These are phyloP conservation scores for Cutaneotrichosporon sp. DNA, from an alignment of 1,284 basidiomycete species.

Conservation along the genomic window DNA sequence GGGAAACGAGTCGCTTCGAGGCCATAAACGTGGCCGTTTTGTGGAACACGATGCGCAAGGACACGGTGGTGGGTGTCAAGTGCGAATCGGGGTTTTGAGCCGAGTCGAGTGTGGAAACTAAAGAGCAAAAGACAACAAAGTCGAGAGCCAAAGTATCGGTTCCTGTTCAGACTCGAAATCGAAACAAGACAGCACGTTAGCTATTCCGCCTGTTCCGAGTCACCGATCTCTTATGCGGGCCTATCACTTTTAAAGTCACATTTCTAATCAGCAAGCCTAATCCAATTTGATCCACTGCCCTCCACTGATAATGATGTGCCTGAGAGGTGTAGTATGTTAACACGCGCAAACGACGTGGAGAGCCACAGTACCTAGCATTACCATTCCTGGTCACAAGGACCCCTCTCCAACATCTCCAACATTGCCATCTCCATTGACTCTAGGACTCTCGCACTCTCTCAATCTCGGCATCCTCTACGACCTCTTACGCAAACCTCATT, in stretches of 20 bases:
- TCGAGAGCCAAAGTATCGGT: too few relatives aligned
- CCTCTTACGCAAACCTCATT: background rate
- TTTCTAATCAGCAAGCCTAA: too few relatives aligned
- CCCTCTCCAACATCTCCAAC: background rate
- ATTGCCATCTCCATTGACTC: background rate
- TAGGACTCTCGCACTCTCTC: background rate
- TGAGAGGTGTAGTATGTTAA: too few relatives aligned
- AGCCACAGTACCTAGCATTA: background rate
- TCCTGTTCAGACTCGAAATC: too few relatives aligned
- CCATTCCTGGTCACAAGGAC: background rate
- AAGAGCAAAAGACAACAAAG: background rate
- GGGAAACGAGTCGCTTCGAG: slow-evolving; percentile 7
- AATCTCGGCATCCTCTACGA: background rate
- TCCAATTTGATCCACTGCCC: too few relatives aligned
- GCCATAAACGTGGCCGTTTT: slow-evolving; percentile 14
- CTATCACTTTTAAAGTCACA: background rate
- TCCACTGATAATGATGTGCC: too few relatives aligned
- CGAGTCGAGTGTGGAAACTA: background rate
- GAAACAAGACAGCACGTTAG: background rate
- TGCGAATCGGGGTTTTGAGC: background rate
- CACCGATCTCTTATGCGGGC: background rate
- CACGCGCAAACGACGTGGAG: too few relatives aligned
- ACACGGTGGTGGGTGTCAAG: slow-evolving; percentile 1
- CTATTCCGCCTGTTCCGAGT: too few relatives aligned
- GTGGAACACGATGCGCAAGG: background rate